A percentile compares a stretch with the other conserved stretches of the same genome.
Conservation (phyloP, 2,329 filamentous ascomycete genomes). For the Phaeosphaeriaceae sp. region DNA sequence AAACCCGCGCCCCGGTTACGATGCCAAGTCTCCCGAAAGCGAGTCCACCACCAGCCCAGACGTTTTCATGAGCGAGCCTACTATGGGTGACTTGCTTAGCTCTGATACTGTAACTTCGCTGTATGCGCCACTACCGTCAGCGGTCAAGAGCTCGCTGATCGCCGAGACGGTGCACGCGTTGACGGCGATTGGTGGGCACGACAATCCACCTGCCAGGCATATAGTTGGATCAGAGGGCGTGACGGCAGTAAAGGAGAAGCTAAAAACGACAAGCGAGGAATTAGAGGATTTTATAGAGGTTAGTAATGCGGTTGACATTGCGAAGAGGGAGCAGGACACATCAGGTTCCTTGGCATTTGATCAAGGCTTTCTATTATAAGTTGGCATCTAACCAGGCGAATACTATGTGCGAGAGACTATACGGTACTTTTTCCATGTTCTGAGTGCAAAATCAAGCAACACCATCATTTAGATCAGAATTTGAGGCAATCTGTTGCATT, state of each 20-base stretch:
- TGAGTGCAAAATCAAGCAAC: too few species aligned
- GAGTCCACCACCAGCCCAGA: slow-evolving; percentile 38
- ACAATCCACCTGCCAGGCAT: slow-evolving; percentile 92
- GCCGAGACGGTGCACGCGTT: slow-evolving; percentile 90
- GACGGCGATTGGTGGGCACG: slow-evolving; percentile 89
- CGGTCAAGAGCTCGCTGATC: slow-evolving; percentile 75
- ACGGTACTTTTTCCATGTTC: too few species aligned
- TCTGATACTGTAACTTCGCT: slow-evolving; percentile 65
- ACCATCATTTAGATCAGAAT: too few species aligned
- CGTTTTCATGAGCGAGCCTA: slow-evolving; percentile 33
- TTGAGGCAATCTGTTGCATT: too few species aligned
- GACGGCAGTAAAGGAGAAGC: slow-evolving; percentile 87
- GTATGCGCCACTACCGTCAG: slow-evolving; percentile 73
- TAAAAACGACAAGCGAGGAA: slow-evolving; percentile 95
- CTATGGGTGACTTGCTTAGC: slow-evolving; percentile 55
- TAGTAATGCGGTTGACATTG: slow-evolving; percentile 81
- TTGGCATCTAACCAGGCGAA: background rate
- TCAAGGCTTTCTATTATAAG: slow-evolving; percentile 10
- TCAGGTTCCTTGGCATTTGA: slow-evolving; percentile 13
- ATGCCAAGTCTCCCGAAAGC: slow-evolving; percentile 41
- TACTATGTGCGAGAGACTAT: too few species aligned
- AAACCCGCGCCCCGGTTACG: slow-evolving; percentile 28
- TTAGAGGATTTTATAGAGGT: slow-evolving; percentile 94
- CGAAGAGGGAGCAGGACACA: slow-evolving; percentile 34
- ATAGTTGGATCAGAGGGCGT: slow-evolving; percentile 93